Percentiles rank a stretch among this genome's conserved stretches.
These are phyloP conservation scores for Blastobotrys proliferans DNA, from an alignment of 1,139 yeast genomes.

Conservation along the genomic window DNA sequence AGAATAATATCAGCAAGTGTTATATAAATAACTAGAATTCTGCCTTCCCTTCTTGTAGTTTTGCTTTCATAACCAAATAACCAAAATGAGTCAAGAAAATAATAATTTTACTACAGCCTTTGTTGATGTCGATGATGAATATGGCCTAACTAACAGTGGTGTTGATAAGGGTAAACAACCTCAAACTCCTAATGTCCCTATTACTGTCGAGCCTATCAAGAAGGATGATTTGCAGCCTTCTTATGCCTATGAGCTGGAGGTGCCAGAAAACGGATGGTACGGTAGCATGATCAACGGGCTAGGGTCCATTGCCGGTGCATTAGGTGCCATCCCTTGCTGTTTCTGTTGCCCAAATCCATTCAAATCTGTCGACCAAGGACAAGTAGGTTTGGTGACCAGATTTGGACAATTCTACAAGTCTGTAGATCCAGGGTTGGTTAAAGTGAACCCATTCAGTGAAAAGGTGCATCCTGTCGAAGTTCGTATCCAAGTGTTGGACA, in stretches of 20 bases:
- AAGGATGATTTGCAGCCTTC: conserved; percentile 36
- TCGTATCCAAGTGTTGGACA: conserved; percentile 58
- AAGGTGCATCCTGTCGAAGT: conserved; percentile 50
- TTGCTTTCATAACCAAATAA: too few species aligned
- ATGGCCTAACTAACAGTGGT: conserved; percentile 3
- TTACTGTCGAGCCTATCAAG: conserved; percentile 31
- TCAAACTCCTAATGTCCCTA: too few species aligned
- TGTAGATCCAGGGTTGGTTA: conserved; percentile 66
- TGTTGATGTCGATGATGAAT: conserved; percentile 4
- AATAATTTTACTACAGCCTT: too few species aligned
- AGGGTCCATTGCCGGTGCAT: conserved; percentile 50
- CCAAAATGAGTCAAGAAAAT: too few species aligned
- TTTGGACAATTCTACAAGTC: conserved; percentile 66
- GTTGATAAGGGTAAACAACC: too few species aligned
- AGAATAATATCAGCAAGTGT: too few species aligned
- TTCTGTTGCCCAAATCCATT: conserved; percentile 59
- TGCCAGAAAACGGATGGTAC: conserved; percentile 37
- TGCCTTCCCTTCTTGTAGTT: too few species aligned
- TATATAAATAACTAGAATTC: too few species aligned
- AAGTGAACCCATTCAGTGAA: conserved; percentile 64
- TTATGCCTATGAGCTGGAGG: conserved; percentile 36
- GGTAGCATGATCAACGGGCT: conserved; percentile 42
- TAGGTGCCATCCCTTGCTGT: conserved; percentile 58
- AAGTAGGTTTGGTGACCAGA: conserved; percentile 66
- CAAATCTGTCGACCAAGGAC: conserved; percentile 60